phyloP scores from a whole-genome alignment of 2,329 filamentous ascomycete genomes.

The Penicillium palitans region DNA sequence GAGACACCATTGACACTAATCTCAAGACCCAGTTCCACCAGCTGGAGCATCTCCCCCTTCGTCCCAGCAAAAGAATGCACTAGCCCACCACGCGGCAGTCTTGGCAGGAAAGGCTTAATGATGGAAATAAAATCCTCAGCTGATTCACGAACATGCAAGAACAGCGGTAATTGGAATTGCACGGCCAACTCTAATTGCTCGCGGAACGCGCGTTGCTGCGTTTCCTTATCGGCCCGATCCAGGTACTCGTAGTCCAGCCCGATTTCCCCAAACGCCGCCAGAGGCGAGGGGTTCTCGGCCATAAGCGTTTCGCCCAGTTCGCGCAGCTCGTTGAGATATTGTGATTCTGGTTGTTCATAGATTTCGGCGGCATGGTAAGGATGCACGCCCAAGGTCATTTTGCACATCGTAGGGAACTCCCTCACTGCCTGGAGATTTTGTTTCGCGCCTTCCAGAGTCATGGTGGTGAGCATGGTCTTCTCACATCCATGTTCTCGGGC shows the following conservation, averaged over 20 bases:
- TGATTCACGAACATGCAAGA: constrained; percentile 42
- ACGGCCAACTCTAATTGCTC: constrained; percentile 46
- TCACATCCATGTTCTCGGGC: constrained; percentile 23
- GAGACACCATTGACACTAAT: constrained; percentile 55
- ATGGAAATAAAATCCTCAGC: constrained; percentile 48
- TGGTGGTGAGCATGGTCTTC: constrained; percentile 33
- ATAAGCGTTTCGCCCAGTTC: constrained; percentile 25
- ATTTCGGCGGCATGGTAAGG: constrained; percentile 53
- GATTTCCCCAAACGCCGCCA: constrained; percentile 53
- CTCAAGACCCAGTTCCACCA: constrained; percentile 43
- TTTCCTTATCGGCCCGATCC: constrained; percentile 44
- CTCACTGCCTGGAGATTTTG: constrained; percentile 44
- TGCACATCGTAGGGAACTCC: constrained; percentile 38
- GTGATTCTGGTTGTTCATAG: constrained; percentile 24
- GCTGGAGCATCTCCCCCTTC: constrained; percentile 42
- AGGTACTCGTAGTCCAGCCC: constrained; percentile 54
- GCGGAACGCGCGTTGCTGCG: constrained; percentile 44
- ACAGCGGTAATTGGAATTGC: constrained; percentile 35
- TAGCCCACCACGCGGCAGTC: constrained; percentile 56
- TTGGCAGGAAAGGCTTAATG: constrained; percentile 42
- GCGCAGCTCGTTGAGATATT: constrained; percentile 21
- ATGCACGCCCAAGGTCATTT: constrained; percentile 52
- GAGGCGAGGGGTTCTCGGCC: constrained; percentile 26
- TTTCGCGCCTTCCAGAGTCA: constrained; percentile 45
- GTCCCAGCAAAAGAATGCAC: constrained; percentile 91